Evolutionary conservation across 371 early-diverging fungal species (phyloP).

Genomic region (Mucor irregularis): DNA sequence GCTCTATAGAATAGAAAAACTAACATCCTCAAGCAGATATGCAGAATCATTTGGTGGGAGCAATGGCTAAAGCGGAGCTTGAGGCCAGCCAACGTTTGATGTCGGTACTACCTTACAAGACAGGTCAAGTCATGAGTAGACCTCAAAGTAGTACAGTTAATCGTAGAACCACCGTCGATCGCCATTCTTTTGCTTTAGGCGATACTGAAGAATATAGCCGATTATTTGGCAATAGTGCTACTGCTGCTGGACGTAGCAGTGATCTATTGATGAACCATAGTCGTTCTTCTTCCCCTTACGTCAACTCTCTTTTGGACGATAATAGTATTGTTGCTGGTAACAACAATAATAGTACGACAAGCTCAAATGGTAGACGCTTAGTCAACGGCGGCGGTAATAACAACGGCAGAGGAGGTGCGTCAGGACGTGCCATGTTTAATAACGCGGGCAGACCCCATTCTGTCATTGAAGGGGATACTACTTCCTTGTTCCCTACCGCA

Average conservation of each 20-base stretch:
- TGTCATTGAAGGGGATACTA: slow-evolving; percentile 33
- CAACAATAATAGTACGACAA: background rate
- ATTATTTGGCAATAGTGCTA: slow-evolving; percentile 41
- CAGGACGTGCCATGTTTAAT: slow-evolving; percentile 23
- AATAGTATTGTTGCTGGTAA: background rate
- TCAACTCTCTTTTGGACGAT: slow-evolving; percentile 17
- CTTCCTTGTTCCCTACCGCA: slow-evolving; percentile 17
- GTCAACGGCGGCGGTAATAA: background rate
- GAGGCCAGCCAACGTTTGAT: slow-evolving; percentile 62
- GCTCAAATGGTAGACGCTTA: slow-evolving; percentile 6
- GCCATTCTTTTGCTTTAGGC: slow-evolving; percentile 74
- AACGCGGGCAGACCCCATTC: slow-evolving; percentile 32
- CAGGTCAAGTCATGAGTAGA: slow-evolving; percentile 53
- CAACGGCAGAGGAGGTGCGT: slow-evolving; percentile 5
- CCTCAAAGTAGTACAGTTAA: slow-evolving; percentile 34
- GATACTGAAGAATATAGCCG: slow-evolving; percentile 61
- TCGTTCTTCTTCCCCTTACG: slow-evolving; percentile 2
- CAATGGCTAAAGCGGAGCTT: slow-evolving; percentile 63
- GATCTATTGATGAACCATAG: slow-evolving; percentile 2
- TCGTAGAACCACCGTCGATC: slow-evolving; percentile 62
- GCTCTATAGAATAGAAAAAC: too few species aligned
- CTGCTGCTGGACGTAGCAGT: slow-evolving; percentile 24
- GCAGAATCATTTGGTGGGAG: slow-evolving; percentile 58
- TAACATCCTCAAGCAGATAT: slow-evolving; percentile 35
- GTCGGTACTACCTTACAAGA: slow-evolving; percentile 55